phyloP scores from a whole-genome alignment of 2,329 filamentous ascomycete genomes.

The Diaporthe sp. region DNA sequence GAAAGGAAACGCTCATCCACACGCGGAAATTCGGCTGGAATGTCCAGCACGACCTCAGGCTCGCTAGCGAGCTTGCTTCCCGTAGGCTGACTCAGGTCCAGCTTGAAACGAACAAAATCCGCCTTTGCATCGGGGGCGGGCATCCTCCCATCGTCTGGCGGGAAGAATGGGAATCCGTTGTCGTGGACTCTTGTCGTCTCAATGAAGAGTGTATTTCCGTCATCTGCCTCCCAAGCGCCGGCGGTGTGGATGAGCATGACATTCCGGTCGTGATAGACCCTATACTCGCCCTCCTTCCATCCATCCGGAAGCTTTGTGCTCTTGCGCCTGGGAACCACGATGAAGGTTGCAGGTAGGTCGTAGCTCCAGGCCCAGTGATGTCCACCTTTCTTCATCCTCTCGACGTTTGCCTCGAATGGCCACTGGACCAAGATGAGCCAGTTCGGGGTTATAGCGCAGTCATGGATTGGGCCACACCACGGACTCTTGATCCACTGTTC shows the following conservation, averaged over 20 bases:
- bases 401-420: constrained; percentile 47
- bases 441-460: constrained; percentile 51
- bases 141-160: constrained; percentile 45
- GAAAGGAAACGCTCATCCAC: constrained; percentile 56
- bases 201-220: constrained; percentile 47
- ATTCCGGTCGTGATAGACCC: constrained; percentile 39
- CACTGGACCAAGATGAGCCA: constrained; percentile 48
- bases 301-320: constrained; percentile 35
- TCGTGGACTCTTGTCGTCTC: constrained; percentile 51
- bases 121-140: constrained; percentile 48
- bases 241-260: constrained; percentile 54
- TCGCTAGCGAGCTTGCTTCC: constrained; percentile 40
- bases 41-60: constrained; percentile 46
- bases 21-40: constrained; percentile 54
- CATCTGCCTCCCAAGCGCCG: constrained; percentile 51
- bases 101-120: constrained; percentile 54
- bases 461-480: constrained; percentile 49
- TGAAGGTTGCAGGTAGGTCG: constrained; percentile 35
- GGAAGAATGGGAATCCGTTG: constrained; percentile 51
- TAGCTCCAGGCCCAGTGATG: constrained; percentile 51
- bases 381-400: constrained; percentile 49
- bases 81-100: constrained; percentile 47
- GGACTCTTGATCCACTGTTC: constrained; percentile 47
- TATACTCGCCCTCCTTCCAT: constrained; percentile 40
- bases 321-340: constrained; percentile 36